phyloP scores from a whole-genome alignment of 345 rosid species.

The Pistacia integerrima region DNA sequence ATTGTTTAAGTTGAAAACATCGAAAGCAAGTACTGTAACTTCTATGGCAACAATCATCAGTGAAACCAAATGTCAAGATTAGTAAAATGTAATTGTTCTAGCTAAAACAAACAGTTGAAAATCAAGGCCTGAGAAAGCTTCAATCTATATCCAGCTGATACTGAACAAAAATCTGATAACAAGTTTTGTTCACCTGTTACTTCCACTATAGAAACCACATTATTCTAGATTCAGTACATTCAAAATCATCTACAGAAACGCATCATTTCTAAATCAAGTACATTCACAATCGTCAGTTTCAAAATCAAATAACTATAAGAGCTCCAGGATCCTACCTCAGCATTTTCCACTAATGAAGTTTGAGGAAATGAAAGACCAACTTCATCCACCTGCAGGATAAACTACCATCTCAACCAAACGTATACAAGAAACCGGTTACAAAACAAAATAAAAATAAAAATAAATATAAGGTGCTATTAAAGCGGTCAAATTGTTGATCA shows the following conservation, averaged over 20 bases:
- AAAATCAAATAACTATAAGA: constrained; percentile 2
- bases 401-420: background rate
- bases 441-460: background rate
- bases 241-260: background rate
- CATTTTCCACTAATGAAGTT: constrained; percentile 40
- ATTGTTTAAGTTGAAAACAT: background rate
- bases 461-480: background rate
- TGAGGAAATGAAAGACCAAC: constrained; percentile 50
- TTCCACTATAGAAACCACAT: constrained; percentile 1
- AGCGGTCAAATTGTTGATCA: background rate
- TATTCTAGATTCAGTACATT: background rate
- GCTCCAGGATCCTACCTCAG: constrained; percentile 47
- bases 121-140: background rate
- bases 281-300: background rate
- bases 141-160: background rate
- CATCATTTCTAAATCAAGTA: constrained; percentile 5
- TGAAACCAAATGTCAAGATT: background rate
- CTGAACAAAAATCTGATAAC: background rate
- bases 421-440: background rate
- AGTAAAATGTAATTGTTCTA: background rate
- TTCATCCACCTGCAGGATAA: constrained; percentile 66
- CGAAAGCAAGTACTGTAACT: background rate
- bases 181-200: background rate
- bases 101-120: background rate
- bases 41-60: background rate